These are phyloP conservation scores for Lodderomyces beijingensis DNA, from an alignment of 1,139 yeast genomes.

Conservation along the genomic window DNA sequence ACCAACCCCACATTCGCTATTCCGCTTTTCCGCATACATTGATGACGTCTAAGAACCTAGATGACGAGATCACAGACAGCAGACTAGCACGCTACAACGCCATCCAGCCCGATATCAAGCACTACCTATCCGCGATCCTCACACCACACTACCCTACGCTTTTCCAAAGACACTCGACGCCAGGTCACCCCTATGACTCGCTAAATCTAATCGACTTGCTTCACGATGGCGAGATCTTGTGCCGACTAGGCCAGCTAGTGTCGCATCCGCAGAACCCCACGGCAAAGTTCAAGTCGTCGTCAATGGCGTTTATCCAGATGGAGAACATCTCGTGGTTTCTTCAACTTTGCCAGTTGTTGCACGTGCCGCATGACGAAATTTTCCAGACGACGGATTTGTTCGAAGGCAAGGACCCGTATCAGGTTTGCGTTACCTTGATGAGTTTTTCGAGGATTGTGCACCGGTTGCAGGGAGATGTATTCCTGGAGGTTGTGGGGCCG, in stretches of 20 bases:
- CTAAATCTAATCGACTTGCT: conserved; percentile 37
- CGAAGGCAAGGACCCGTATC: conserved; percentile 73
- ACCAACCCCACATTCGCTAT: too few species aligned
- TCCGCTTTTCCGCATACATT: too few species aligned
- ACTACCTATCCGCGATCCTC: conserved; percentile 38
- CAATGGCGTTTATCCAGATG: conserved; percentile 85
- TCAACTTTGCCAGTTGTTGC: conserved; percentile 52
- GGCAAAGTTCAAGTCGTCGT: conserved; percentile 53
- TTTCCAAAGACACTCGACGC: conserved; percentile 10
- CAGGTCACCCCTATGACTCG: neutral
- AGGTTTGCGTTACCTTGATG: conserved; percentile 67
- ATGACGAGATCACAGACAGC: conserved; percentile 49
- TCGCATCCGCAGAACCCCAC: conserved; percentile 28
- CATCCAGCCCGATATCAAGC: conserved; percentile 43
- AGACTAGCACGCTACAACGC: conserved; percentile 46
- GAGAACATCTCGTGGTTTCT: conserved; percentile 78
- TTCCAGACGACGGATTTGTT: conserved; percentile 80
- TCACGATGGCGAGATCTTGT: conserved; percentile 64
- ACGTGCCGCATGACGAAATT: conserved; percentile 79
- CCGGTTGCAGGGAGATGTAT: conserved; percentile 28
- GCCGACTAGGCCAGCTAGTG: conserved; percentile 42
- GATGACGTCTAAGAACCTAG: too few species aligned
- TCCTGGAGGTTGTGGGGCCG: conserved; percentile 32
- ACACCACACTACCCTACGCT: conserved; percentile 10
- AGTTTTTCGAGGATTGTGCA: conserved; percentile 58